phyloP scores from a whole-genome alignment of 2,329 filamentous ascomycete species.

The Cladophialophora immunda region DNA sequence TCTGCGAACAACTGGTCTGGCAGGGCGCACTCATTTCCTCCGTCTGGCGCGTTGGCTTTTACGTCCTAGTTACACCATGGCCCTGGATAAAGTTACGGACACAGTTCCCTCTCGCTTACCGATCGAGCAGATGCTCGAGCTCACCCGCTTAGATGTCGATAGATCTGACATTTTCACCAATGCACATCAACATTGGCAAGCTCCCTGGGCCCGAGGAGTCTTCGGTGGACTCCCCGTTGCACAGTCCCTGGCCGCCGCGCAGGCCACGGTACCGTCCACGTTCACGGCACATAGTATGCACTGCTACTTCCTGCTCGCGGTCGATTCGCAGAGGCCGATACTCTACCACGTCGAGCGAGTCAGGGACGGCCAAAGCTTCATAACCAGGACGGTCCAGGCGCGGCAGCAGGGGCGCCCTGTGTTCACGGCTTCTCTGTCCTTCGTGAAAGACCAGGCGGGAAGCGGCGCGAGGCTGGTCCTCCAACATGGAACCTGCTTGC shows the following conservation, averaged over 20 bases:
- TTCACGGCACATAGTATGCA: slow-evolving; percentile 96
- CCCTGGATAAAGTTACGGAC: no score
- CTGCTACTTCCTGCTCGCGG: slow-evolving; percentile 97
- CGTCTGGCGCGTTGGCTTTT: no score
- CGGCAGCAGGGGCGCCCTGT: slow-evolving; percentile 86
- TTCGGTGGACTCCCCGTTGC: slow-evolving; percentile 94
- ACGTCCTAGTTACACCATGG: no score
- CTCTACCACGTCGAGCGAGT: slow-evolving; percentile 96
- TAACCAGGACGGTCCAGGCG: slow-evolving; percentile 94
- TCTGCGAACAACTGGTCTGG: no score
- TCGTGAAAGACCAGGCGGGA: no score
- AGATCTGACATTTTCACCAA: no score
- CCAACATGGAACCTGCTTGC: slow-evolving; percentile 65
- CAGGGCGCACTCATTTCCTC: no score
- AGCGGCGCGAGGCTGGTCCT: slow-evolving; percentile 72
- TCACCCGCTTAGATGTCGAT: no score
- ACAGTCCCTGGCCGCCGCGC: slow-evolving; percentile 86
- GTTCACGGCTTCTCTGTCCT: slow-evolving; percentile 94
- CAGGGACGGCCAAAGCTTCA: slow-evolving; percentile 86
- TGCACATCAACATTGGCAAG: slow-evolving; percentile 88
- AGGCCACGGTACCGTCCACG: slow-evolving; percentile 79
- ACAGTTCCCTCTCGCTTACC: no score
- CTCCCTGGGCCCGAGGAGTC: slow-evolving; percentile 88
- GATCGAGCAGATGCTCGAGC: no score
- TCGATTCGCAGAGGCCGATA: slow-evolving; percentile 84